These are phyloP conservation scores for Suillus tomentosus DNA, from an alignment of 768 basidiomycete species.

Conservation along the genomic window DNA sequence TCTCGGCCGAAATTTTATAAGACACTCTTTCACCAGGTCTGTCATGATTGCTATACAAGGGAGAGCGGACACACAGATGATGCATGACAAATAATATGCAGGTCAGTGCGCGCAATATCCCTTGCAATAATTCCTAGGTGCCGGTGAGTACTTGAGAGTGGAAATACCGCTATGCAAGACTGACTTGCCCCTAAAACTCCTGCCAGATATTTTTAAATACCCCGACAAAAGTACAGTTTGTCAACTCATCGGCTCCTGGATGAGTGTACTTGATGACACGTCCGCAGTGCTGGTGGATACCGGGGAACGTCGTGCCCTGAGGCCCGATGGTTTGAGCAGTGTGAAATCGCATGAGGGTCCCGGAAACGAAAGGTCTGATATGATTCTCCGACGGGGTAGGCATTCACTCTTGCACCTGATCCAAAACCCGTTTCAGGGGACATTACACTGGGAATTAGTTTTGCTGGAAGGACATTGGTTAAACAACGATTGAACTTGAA, in stretches of 20 bases:
- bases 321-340: too few relatives aligned
- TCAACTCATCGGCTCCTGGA: background rate
- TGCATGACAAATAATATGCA: background rate
- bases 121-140: background rate
- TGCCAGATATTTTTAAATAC: background rate
- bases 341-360: too few relatives aligned
- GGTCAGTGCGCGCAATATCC: background rate
- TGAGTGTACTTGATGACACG: too few relatives aligned
- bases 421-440: background rate
- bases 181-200: background rate
- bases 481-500: background rate
- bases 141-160: background rate
- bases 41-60: background rate
- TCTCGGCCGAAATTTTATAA: background rate
- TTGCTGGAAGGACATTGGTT: background rate
- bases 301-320: too few relatives aligned
- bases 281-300: too few relatives aligned
- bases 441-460: background rate
- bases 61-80: background rate
- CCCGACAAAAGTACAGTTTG: background rate
- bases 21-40: background rate
- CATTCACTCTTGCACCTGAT: background rate
- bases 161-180: background rate
- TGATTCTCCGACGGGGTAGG: too few relatives aligned
- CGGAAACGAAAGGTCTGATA: too few relatives aligned